These are phyloP conservation scores for Phallus indusiatus DNA, from an alignment of 768 basidiomycete species.

Conservation along the genomic window DNA sequence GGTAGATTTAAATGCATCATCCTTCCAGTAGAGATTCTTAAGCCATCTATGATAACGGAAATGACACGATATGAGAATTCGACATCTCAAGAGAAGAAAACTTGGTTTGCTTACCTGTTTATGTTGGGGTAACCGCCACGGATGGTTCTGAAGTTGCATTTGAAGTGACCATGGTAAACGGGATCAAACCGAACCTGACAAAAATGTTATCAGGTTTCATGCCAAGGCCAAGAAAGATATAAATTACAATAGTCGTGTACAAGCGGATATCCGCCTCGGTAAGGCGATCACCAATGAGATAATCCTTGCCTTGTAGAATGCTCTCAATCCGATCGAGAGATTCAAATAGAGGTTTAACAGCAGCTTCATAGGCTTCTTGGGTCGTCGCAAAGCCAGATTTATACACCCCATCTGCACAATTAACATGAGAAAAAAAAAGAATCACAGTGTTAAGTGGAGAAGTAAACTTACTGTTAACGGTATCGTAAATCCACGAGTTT, in stretches of 20 bases:
- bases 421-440: neutral
- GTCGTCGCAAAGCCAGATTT: conserved; percentile 78
- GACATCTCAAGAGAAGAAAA: neutral
- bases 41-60: conserved; percentile 46
- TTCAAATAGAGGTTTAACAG: conserved; percentile 64
- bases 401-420: conserved; percentile 67
- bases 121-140: conserved; percentile 82
- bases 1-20: conserved; percentile 75
- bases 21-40: conserved; percentile 86
- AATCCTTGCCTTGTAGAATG: conserved; percentile 68
- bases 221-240: neutral
- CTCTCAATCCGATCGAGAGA: conserved; percentile 77
- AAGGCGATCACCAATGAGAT: conserved; percentile 70
- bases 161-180: conserved; percentile 89
- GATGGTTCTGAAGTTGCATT: conserved; percentile 82
- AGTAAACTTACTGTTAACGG: conserved; percentile 61
- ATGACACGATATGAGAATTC: neutral
- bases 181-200: conserved; percentile 77
- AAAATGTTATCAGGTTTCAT: neutral
- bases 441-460: neutral
- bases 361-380: conserved; percentile 72
- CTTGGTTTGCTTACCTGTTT: conserved; percentile 37
- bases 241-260: conserved; percentile 82
- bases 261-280: conserved; percentile 84
- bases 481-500: conserved; percentile 81